Conservation (phyloP, 2,329 filamentous ascomycete species). For the Thyridium curvatum region DNA sequence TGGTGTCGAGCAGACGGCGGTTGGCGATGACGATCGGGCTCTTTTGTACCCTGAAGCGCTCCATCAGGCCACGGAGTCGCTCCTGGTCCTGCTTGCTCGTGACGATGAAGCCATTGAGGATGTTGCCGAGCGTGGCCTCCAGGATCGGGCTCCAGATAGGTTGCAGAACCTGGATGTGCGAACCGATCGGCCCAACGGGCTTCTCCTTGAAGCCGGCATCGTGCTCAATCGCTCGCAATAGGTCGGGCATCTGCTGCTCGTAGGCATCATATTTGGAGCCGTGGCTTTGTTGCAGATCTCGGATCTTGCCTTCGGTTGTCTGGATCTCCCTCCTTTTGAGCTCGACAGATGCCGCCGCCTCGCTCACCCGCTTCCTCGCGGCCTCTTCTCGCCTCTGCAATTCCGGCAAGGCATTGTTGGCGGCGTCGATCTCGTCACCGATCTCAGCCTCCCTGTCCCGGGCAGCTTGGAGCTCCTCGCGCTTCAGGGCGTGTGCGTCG, state of each 20-base stretch:
- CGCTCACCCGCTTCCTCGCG: slow-evolving; percentile 23
- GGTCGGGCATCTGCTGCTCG: slow-evolving; percentile 50
- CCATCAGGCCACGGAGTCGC: slow-evolving; percentile 62
- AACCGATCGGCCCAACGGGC: slow-evolving; percentile 80
- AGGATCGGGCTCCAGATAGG: slow-evolving; percentile 79
- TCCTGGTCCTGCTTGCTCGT: slow-evolving; percentile 68
- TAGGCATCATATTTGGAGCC: slow-evolving; percentile 60
- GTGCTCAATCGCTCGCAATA: slow-evolving; percentile 63
- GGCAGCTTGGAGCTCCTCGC: slow-evolving; percentile 52
- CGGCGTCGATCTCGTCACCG: slow-evolving; percentile 20
- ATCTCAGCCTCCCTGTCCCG: slow-evolving; percentile 51
- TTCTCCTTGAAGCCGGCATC: slow-evolving; percentile 62
- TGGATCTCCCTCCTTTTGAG: slow-evolving; percentile 49
- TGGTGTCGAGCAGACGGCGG: slow-evolving; percentile 47
- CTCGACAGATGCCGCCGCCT: slow-evolving; percentile 15
- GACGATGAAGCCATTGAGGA: slow-evolving; percentile 74
- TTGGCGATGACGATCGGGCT: slow-evolving; percentile 61
- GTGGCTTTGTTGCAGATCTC: slow-evolving; percentile 47
- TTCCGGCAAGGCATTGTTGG: slow-evolving; percentile 18
- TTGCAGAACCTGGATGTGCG: slow-evolving; percentile 68
- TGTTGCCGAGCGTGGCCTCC: slow-evolving; percentile 67
- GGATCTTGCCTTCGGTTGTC: slow-evolving; percentile 43
- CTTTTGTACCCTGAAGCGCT: slow-evolving; percentile 37
- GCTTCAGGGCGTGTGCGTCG: slow-evolving; percentile 57
- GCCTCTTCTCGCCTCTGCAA: slow-evolving; percentile 25